These are phyloP conservation scores for Globisporangium parvum DNA, from an alignment of 352 stramenopile genomes.

Conservation along the genomic window DNA sequence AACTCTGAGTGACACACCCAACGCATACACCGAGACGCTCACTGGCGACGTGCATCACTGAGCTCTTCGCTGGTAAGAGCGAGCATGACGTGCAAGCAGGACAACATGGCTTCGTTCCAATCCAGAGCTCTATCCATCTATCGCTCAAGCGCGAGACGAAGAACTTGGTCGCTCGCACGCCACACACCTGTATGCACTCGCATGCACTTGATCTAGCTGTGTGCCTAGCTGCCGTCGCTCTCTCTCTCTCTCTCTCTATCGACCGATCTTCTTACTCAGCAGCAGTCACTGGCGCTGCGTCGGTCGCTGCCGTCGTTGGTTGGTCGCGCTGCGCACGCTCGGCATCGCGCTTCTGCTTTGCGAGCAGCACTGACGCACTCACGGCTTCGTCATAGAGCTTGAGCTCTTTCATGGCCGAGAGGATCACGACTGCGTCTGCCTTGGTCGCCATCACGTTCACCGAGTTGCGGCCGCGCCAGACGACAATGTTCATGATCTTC, in stretches of 20 bases:
- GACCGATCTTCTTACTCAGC: background rate
- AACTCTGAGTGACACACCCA: too few species aligned
- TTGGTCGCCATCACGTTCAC: slow-evolving; percentile 86
- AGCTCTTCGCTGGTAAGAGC: too few species aligned
- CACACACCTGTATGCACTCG: too few species aligned
- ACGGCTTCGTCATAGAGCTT: slow-evolving; percentile 58
- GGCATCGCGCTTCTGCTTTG: slow-evolving; percentile 45
- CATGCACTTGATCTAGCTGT: too few species aligned
- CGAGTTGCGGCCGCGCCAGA: slow-evolving; percentile 84
- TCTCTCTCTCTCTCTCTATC: background rate
- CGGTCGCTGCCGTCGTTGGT: background rate
- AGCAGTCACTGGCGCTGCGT: background rate
- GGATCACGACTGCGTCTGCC: slow-evolving; percentile 64
- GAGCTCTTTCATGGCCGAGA: slow-evolving; percentile 82
- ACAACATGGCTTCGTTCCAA: too few species aligned
- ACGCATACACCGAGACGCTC: too few species aligned
- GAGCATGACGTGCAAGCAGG: too few species aligned
- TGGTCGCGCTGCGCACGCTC: slow-evolving; percentile 32
- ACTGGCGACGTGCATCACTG: too few species aligned
- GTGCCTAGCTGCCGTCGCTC: too few species aligned
- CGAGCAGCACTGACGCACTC: slow-evolving; percentile 31
- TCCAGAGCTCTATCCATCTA: too few species aligned
- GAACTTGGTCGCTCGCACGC: too few species aligned
- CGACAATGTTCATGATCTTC: slow-evolving; percentile 77
- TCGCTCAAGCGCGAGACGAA: too few species aligned